Evolutionary conservation across 192 early-diverging fungal genomes (phyloP).

Genomic region (Coemansia brasiliensis): DNA sequence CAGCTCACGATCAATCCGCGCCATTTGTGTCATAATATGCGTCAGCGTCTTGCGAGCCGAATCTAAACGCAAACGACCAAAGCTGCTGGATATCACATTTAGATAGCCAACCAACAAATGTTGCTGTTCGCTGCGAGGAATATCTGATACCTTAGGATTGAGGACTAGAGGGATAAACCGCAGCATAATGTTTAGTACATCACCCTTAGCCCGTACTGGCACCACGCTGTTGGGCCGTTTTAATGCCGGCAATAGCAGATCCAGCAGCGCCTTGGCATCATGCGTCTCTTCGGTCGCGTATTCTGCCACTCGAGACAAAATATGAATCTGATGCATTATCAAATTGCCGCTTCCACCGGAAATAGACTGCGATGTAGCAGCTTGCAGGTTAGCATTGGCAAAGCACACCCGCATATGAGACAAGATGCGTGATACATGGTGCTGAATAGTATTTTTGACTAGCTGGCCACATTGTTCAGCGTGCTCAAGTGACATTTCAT

Average conservation of each 20-base stretch:
- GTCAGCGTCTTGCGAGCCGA: conserved; percentile 66
- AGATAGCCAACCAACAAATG: conserved; percentile 63
- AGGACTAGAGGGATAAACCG: conserved; percentile 80
- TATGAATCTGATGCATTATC: conserved; percentile 70
- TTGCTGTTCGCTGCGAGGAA: conserved; percentile 13
- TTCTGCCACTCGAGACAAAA: conserved; percentile 74
- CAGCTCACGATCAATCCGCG: conserved; percentile 54
- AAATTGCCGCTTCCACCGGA: conserved; percentile 9
- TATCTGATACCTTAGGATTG: neutral
- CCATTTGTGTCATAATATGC: conserved; percentile 64
- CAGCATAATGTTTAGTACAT: conserved; percentile 79
- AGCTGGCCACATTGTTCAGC: conserved; percentile 18
- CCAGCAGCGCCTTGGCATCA: conserved; percentile 67
- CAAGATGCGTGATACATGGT: conserved; percentile 39
- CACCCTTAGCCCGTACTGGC: conserved; percentile 76
- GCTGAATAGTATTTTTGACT: conserved; percentile 18
- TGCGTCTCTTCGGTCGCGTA: conserved; percentile 68
- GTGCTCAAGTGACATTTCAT: conserved; percentile 27
- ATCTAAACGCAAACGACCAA: conserved; percentile 64
- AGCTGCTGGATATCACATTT: conserved; percentile 65
- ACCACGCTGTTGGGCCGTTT: conserved; percentile 68
- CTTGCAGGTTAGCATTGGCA: neutral
- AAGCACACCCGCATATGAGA: conserved; percentile 51
- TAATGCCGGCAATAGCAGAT: conserved; percentile 81
- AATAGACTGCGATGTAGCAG: neutral